A percentile compares a stretch with the other conserved stretches of the same genome.
Evolutionary conservation across 495 filamentous ascomycete genomes (phyloP).

Genomic region (Hypoxylon intermedium): DNA sequence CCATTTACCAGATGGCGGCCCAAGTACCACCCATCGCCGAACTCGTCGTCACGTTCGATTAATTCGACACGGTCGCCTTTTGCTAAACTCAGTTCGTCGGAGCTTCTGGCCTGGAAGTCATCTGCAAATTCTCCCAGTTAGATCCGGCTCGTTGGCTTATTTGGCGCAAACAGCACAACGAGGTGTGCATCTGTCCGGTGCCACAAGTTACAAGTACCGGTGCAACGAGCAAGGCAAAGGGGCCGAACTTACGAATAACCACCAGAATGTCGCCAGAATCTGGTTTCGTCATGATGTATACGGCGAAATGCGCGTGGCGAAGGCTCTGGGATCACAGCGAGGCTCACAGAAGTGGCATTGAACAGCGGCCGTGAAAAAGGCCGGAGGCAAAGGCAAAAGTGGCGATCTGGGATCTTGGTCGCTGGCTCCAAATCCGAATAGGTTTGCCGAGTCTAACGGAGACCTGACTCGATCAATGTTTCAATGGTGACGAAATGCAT

Average conservation of each 20-base stretch:
- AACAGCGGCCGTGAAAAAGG: conserved; percentile 12
- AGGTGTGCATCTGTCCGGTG: neutral
- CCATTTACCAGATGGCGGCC: conserved; percentile 79
- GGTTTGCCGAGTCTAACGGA: conserved; percentile 35
- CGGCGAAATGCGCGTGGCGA: conserved; percentile 10
- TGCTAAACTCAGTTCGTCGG: conserved; percentile 86
- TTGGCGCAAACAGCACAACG: conserved; percentile 13
- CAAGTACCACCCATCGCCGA: conserved; percentile 96
- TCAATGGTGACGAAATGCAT: conserved; percentile 39
- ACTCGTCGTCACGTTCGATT: conserved; percentile 94
- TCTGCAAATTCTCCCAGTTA: conserved; percentile 52
- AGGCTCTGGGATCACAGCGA: conserved; percentile 4
- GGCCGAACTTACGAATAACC: conserved; percentile 74
- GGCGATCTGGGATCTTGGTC: conserved; percentile 13
- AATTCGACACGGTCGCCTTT: conserved; percentile 91
- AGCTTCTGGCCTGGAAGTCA: conserved; percentile 87
- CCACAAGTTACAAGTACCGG: neutral
- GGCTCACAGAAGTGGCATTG: conserved; percentile 15
- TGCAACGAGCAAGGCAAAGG: conserved; percentile 9
- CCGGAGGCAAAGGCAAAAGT: conserved; percentile 16
- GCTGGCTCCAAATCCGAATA: conserved; percentile 30
- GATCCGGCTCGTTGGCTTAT: conserved; percentile 1
- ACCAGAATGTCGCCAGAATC: conserved; percentile 72
- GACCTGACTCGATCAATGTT: conserved; percentile 37
- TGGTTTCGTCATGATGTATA: conserved; percentile 51